phyloP scores from a whole-genome alignment of 2,329 filamentous ascomycete species.

The Cercospora canescens region DNA sequence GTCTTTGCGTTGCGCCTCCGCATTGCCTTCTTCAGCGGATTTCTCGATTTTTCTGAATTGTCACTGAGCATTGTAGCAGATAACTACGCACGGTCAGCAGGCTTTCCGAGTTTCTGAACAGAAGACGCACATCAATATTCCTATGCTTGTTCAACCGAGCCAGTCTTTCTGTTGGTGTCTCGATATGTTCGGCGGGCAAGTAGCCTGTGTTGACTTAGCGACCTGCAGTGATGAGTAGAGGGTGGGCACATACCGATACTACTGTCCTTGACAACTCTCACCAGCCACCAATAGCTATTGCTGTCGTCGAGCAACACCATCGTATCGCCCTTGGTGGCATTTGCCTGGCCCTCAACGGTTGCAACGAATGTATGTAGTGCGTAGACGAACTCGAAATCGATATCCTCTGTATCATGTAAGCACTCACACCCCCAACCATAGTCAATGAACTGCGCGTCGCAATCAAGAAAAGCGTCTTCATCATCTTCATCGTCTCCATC shows the following conservation, averaged over 20 bases:
- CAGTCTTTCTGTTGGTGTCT: slow-evolving; percentile 92
- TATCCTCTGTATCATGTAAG: slow-evolving; percentile 96
- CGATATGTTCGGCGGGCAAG: slow-evolving; percentile 94
- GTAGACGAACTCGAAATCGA: slow-evolving; percentile 99
- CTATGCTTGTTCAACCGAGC: slow-evolving; percentile 95
- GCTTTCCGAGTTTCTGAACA: background rate
- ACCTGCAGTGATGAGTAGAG: background rate
- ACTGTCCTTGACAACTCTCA: slow-evolving; percentile 94
- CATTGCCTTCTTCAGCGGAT: slow-evolving; percentile 80
- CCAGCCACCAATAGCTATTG: slow-evolving; percentile 99
- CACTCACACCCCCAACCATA: slow-evolving; percentile 74
- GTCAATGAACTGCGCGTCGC: slow-evolving; percentile 65
- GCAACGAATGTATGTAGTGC: slow-evolving; percentile 96
- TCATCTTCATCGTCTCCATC: slow-evolving; percentile 58
- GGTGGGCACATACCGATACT: slow-evolving; percentile 69
- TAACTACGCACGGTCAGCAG: slow-evolving; percentile 50
- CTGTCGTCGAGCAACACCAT: slow-evolving; percentile 98
- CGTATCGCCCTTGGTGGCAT: slow-evolving; percentile 96
- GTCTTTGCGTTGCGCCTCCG: slow-evolving; percentile 79
- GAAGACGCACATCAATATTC: slow-evolving; percentile 81
- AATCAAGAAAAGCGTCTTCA: slow-evolving; percentile 58
- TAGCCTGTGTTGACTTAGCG: slow-evolving; percentile 64
- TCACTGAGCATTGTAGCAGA: slow-evolving; percentile 72
- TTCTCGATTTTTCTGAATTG: slow-evolving; percentile 76
- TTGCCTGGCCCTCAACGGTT: slow-evolving; percentile 96